These are phyloP conservation scores for Lavandula angustifolia DNA, from an alignment of 257 asterid genomes.

Conservation along the genomic window DNA sequence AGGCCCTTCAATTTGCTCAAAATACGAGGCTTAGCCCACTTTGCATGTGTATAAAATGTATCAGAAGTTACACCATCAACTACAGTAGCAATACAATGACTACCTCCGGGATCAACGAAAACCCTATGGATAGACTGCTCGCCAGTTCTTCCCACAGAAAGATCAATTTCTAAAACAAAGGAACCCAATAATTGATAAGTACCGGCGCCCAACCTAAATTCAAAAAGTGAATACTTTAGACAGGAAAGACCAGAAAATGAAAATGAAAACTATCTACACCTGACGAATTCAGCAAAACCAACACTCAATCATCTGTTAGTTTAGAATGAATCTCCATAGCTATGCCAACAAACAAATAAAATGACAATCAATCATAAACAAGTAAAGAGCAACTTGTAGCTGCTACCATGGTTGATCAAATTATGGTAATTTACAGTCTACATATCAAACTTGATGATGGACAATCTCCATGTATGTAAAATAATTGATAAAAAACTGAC, in stretches of 20 bases:
- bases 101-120: conserved; percentile 93
- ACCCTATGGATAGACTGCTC: conserved; percentile 91
- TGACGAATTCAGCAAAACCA: conserved; percentile 13
- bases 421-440: conserved; percentile 6
- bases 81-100: conserved; percentile 90
- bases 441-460: conserved; percentile 6
- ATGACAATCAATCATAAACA: conserved; percentile 9
- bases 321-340: neutral
- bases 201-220: conserved; percentile 23
- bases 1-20: conserved; percentile 78
- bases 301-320: conserved; percentile 2
- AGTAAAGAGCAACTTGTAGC: conserved; percentile 9
- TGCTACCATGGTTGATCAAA: conserved; percentile 7
- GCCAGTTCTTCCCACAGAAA: conserved; percentile 84
- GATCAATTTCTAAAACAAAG: conserved; percentile 79
- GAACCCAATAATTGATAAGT: conserved; percentile 2
- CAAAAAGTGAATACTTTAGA: neutral
- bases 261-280: conserved; percentile 12
- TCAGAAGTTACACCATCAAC: conserved; percentile 91
- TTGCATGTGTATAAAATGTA: conserved; percentile 86
- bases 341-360: conserved; percentile 2
- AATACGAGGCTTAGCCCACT: conserved; percentile 91
- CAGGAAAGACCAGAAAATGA: neutral
- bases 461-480: conserved; percentile 6
- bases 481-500: neutral